These are phyloP conservation scores for Kurtzmaniella quercitrusa DNA, from an alignment of 1,139 yeast genomes.

Conservation along the genomic window DNA sequence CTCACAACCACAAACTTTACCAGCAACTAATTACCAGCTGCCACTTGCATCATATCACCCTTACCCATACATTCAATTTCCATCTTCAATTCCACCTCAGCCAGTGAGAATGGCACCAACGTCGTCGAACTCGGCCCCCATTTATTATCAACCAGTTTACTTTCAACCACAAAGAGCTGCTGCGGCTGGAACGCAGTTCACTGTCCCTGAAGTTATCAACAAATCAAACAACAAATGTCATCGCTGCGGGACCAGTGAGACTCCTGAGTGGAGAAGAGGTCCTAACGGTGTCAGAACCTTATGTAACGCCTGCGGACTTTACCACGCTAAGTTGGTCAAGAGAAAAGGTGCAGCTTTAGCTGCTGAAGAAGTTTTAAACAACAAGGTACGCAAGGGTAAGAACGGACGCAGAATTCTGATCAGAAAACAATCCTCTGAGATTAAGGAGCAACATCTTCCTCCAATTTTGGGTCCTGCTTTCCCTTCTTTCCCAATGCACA, in stretches of 20 bases:
- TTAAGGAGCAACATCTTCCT: constrained; percentile 1
- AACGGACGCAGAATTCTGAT: constrained; percentile 42
- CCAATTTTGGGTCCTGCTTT: not conserved
- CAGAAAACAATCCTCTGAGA: constrained; percentile 22
- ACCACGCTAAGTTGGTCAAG: constrained; percentile 69
- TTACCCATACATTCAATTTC: constrained; percentile 1
- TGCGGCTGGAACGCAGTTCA: constrained; percentile 14
- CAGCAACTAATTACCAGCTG: constrained; percentile 6
- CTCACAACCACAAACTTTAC: not conserved
- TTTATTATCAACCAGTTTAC: constrained; percentile 2
- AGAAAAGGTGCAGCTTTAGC: constrained; percentile 65
- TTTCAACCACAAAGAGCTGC: constrained; percentile 4
- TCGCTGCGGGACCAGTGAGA: constrained; percentile 69
- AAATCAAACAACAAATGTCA: constrained; percentile 36
- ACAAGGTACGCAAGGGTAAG: constrained; percentile 44
- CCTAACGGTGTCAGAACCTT: constrained; percentile 81
- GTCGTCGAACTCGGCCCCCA: constrained; percentile 7
- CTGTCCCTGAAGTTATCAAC: constrained; percentile 32
- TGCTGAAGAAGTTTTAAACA: constrained; percentile 43
- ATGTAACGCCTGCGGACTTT: constrained; percentile 88
- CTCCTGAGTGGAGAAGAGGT: constrained; percentile 92
- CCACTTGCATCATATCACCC: constrained; percentile 5
- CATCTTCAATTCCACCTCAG: not conserved
- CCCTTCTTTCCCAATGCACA: not conserved
- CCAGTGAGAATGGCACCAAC: constrained; percentile 3